These are phyloP conservation scores for Penicillium longicatenatum DNA, from an alignment of 495 filamentous ascomycete species.

Conservation along the genomic window DNA sequence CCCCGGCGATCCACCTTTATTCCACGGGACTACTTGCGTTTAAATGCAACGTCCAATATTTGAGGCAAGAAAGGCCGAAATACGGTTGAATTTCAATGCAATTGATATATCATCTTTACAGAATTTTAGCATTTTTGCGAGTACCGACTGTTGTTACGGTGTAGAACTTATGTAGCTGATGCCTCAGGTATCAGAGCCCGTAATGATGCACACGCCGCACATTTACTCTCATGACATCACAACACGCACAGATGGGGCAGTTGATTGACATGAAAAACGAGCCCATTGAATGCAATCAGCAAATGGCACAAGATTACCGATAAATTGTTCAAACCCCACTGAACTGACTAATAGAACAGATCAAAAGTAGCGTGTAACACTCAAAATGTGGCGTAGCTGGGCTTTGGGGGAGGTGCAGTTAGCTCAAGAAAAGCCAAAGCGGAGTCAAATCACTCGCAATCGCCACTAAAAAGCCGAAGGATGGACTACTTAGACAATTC, in stretches of 20 bases:
- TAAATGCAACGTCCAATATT: conserved; percentile 11
- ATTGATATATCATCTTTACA: background rate
- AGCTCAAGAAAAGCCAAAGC: background rate
- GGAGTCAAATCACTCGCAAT: background rate
- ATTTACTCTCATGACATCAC: background rate
- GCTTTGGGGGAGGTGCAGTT: conserved; percentile 2
- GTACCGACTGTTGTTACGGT: too few species aligned
- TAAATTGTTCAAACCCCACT: background rate
- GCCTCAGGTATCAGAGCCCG: background rate
- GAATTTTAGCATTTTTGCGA: too few species aligned
- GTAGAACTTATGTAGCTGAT: background rate
- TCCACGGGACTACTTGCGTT: conserved; percentile 14
- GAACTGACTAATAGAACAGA: background rate
- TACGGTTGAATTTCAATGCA: background rate
- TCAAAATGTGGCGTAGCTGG: conserved; percentile 14
- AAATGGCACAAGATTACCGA: background rate
- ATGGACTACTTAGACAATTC: background rate
- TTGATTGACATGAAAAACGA: background rate
- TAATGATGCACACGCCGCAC: background rate
- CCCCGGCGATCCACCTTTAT: conserved; percentile 13
- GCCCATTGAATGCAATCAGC: background rate
- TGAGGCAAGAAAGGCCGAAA: background rate
- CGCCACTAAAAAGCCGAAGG: background rate
- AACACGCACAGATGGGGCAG: background rate
- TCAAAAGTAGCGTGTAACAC: conserved; percentile 1